phyloP scores from a whole-genome alignment of 2,329 filamentous ascomycete species.

The Penicillium paneum region DNA sequence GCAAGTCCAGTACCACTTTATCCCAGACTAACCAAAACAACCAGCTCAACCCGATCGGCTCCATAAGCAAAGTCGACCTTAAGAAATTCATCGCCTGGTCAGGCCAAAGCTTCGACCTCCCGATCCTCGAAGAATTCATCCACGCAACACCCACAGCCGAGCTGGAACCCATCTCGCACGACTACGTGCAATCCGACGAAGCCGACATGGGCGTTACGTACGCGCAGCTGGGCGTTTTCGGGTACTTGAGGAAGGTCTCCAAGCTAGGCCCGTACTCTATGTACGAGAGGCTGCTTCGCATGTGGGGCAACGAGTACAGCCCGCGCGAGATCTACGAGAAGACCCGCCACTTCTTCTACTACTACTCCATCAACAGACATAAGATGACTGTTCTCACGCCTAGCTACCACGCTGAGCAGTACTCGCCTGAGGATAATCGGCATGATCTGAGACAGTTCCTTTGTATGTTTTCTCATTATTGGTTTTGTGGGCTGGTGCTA shows the following conservation, averaged over 20 bases:
- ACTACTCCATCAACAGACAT: constrained; percentile 63
- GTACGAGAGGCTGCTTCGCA: constrained; percentile 52
- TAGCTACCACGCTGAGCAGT: constrained; percentile 52
- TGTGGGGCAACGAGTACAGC: constrained; percentile 45
- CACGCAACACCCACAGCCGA: constrained; percentile 61
- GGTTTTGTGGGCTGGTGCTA: not conserved
- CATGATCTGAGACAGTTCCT: constrained; percentile 58
- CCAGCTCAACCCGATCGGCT: constrained; percentile 40
- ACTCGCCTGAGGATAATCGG: constrained; percentile 57
- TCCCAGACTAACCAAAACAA: not conserved
- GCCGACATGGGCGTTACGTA: constrained; percentile 55
- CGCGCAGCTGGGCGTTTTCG: constrained; percentile 53
- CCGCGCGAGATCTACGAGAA: constrained; percentile 49
- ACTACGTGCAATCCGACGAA: constrained; percentile 12
- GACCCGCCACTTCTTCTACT: constrained; percentile 43
- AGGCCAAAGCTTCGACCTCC: constrained; percentile 56
- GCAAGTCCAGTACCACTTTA: not conserved
- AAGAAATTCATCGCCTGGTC: constrained; percentile 70
- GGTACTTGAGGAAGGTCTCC: constrained; percentile 53
- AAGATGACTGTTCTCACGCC: constrained; percentile 63
- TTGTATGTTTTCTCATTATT: constrained; percentile 26
- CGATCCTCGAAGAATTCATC: constrained; percentile 65
- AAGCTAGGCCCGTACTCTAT: constrained; percentile 56
- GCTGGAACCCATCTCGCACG: constrained; percentile 60
- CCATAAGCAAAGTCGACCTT: constrained; percentile 64